Evolutionary conservation across 1,139 yeast genomes (phyloP), one percentile per base, ranked within the genome.

Genomic region (Pichia sp.): DNA sequence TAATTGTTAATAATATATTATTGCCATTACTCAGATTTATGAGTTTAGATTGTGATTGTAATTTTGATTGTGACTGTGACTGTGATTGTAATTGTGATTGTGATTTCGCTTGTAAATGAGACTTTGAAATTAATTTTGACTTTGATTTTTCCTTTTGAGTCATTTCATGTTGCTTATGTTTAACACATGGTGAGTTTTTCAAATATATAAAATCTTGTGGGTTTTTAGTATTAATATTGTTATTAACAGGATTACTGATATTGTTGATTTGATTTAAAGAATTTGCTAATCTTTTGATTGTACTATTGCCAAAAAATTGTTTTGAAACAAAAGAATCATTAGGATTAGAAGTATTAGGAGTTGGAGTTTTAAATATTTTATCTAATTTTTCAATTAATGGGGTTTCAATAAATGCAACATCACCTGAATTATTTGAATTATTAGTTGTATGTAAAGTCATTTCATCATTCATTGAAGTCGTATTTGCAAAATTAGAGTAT

Each of bases 311-410:
- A 33, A 38, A 14, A 28, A 30, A 45, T 43, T 47, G 43, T 49
- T 60, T 26, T 14, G 50, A 41, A 20, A 51, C 46, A 3, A 59
- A 47, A 3, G 14, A 23, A 19, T 61, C 50, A 15, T 56, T 33
- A 40, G 60, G 60, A 25, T 42, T n/a, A n/a, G n/a, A n/a, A n/a
- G n/a, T n/a, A n/a, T n/a, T n/a, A n/a, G n/a, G n/a, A n/a, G n/a
- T 47, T 15, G 50, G 49, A 9, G 43, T 39, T 35, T 2, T 60
- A 48, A 38, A 53, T 57, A 36, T 51, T 49, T 42, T 56, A 51
- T 45, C 56, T 54, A 42, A 55, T 57, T 52, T 37, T 57, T 29
- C 37, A 14, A 30, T 34, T 16, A 31, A 22, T 13, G 39, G 49
- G 25, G 39, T 40, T 33, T 31, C 23, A 18, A 31, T 35, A 19